These are phyloP conservation scores for Wilcoxina mikolae DNA, from an alignment of 495 filamentous ascomycete genomes.

Conservation along the genomic window DNA sequence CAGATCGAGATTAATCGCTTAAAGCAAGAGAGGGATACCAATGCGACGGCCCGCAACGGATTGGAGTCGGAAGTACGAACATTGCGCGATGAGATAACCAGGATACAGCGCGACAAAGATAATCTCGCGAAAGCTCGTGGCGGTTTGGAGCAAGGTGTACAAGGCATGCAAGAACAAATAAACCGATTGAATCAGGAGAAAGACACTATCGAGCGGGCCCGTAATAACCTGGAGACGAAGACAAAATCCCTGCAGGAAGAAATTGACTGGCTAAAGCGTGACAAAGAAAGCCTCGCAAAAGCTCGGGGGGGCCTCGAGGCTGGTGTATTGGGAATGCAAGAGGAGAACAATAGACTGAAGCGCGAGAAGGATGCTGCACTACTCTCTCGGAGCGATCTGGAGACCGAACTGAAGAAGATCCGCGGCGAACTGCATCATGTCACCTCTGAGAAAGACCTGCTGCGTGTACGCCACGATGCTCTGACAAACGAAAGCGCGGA, in stretches of 20 bases:
- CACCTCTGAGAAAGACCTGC: slow-evolving; percentile 53
- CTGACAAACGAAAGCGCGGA: slow-evolving; percentile 52
- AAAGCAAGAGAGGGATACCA: slow-evolving; percentile 20
- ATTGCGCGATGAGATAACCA: slow-evolving; percentile 36
- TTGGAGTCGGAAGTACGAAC: slow-evolving; percentile 36
- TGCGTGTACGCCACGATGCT: slow-evolving; percentile 54
- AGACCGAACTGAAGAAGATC: slow-evolving; percentile 37
- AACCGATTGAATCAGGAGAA: neutral
- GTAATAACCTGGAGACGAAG: neutral
- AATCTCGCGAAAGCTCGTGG: neutral
- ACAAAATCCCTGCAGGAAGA: slow-evolving; percentile 24
- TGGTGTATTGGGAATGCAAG: neutral
- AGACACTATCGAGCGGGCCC: neutral
- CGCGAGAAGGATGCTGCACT: slow-evolving; percentile 21
- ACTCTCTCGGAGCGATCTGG: slow-evolving; percentile 17
- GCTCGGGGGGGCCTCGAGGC: neutral
- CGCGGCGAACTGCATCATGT: slow-evolving; percentile 42
- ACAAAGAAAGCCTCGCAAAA: neutral
- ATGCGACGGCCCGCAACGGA: slow-evolving; percentile 14
- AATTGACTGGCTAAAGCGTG: neutral
- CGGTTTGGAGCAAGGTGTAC: neutral
- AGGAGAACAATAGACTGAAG: neutral
- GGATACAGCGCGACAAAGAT: neutral
- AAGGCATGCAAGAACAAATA: slow-evolving; percentile 1
- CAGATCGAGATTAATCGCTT: slow-evolving; percentile 11